Evolutionary conservation across 2,329 filamentous ascomycete species (phyloP).

Genomic region (Fusarium sp.): DNA sequence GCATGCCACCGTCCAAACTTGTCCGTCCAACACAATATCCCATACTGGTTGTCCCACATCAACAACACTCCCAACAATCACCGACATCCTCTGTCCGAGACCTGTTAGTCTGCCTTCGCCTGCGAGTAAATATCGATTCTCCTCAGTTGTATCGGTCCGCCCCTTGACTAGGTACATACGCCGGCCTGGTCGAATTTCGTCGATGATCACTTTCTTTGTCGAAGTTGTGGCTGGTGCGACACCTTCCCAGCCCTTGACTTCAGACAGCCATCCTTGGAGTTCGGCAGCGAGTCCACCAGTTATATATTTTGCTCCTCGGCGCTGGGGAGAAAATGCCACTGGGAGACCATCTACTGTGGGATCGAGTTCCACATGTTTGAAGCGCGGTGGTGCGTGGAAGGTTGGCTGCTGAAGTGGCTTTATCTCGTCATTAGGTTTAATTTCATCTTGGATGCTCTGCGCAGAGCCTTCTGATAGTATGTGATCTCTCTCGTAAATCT

Average conservation of each 20-base stretch:
- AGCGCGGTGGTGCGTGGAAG: slow-evolving; percentile 56
- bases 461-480: slow-evolving; percentile 22
- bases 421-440: slow-evolving; percentile 31
- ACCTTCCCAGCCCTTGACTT: slow-evolving; percentile 54
- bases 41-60: slow-evolving; percentile 54
- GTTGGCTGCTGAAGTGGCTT: slow-evolving; percentile 51
- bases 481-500: background rate
- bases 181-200: slow-evolving; percentile 49
- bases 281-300: slow-evolving; percentile 55
- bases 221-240: slow-evolving; percentile 22
- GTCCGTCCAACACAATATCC: slow-evolving; percentile 53
- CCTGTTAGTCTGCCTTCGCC: slow-evolving; percentile 55
- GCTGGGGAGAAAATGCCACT: slow-evolving; percentile 53
- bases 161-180: slow-evolving; percentile 53
- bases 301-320: slow-evolving; percentile 53
- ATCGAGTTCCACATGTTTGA: slow-evolving; percentile 51
- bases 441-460: slow-evolving; percentile 26
- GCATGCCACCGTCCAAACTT: slow-evolving; percentile 55
- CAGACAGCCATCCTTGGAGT: slow-evolving; percentile 57
- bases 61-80: slow-evolving; percentile 50
- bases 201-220: slow-evolving; percentile 47
- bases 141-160: background rate
- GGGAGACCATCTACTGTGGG: slow-evolving; percentile 41
- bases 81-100: slow-evolving; percentile 47
- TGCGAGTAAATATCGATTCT: slow-evolving; percentile 51